Evolutionary conservation across 2,329 filamentous ascomycete genomes (phyloP), one percentile per base, ranked within the genome.

Genomic region (Cryphonectria carpinicola): DNA sequence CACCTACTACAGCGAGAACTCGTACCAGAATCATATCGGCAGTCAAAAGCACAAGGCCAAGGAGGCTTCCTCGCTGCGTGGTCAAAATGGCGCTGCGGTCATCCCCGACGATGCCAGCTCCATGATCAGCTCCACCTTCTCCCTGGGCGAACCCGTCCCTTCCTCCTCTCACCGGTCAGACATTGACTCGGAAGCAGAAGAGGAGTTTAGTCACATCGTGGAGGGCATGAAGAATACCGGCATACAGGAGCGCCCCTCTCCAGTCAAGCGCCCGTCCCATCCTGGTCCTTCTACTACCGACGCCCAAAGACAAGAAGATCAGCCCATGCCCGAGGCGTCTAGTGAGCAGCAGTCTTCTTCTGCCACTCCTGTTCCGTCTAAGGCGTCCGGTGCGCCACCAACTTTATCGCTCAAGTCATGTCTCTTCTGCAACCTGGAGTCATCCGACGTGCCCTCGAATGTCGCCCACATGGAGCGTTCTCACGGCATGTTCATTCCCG

Each of bases 401-500:
- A 58, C 14, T 6, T 78, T 84, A 79, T 79, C 88, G 52, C 76
- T 88, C 76, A 80, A 82, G 79, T 80, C 85, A 10, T 99, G 96
- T 79, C 85, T 99, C 22, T 98, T 99, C 86, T 99, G 96, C 86
- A 97, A 96, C 80, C 92, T 93, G 77, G 86, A 92, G 65, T 97
- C 94, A 0, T 89, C 93, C 0, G 92, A 89, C 17, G 83, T 94
- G 7, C 82, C 89, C n/a, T 84, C 95, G 43, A 98, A 95, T 77
- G 85, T 94, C 46, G 84, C 89, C 56, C 96, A 99, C 79, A 99
- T 99, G 96, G 90, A 92, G 79, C 92, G 93, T 72, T 91, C 92
- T 76, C 96, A 99, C 79, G 94, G 95, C 83, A 94, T 98, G 90
- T 98, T 98, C 81, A 91, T 99, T 73, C 96, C 96, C 0, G 96